A percentile compares a stretch with the other conserved stretches of the same genome.
phyloP scores from a whole-genome alignment of 106 monocot species.

The Chionographis japonica region DNA sequence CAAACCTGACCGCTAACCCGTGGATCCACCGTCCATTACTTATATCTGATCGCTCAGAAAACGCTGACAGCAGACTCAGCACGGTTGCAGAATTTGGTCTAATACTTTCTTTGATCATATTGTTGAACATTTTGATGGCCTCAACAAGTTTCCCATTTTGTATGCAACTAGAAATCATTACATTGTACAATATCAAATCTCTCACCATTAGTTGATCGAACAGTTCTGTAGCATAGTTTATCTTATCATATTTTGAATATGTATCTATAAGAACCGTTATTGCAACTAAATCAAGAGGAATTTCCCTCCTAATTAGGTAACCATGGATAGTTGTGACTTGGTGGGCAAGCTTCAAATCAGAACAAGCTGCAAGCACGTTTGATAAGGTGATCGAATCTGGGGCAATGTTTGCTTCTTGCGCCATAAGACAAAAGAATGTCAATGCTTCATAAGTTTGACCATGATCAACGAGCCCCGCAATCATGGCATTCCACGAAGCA shows the following conservation, averaged over 20 bases:
- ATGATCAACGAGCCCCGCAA: slow-evolving; percentile 33
- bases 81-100: slow-evolving; percentile 41
- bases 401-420: slow-evolving; percentile 24
- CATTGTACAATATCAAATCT: slow-evolving; percentile 47
- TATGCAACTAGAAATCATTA: slow-evolving; percentile 44
- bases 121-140: slow-evolving; percentile 17
- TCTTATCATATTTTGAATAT: slow-evolving; percentile 28
- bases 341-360: slow-evolving; percentile 19
- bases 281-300: slow-evolving; percentile 46
- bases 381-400: slow-evolving; percentile 59
- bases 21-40: slow-evolving; percentile 40
- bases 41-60: slow-evolving; percentile 24
- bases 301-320: slow-evolving; percentile 39
- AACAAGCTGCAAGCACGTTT: slow-evolving; percentile 51
- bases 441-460: slow-evolving; percentile 40
- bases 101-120: slow-evolving; percentile 33
- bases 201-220: slow-evolving; percentile 34
- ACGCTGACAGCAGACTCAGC: slow-evolving; percentile 37
- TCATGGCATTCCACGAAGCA: slow-evolving; percentile 59
- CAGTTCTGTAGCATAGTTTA: slow-evolving; percentile 25
- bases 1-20: slow-evolving; percentile 29
- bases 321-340: slow-evolving; percentile 37
- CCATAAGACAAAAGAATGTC: slow-evolving; percentile 24
- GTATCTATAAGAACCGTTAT: slow-evolving; percentile 49
- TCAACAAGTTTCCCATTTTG: slow-evolving; percentile 24